phyloP scores from a whole-genome alignment of 2,329 filamentous ascomycete genomes.

The Coniochaeta hoffmannii region DNA sequence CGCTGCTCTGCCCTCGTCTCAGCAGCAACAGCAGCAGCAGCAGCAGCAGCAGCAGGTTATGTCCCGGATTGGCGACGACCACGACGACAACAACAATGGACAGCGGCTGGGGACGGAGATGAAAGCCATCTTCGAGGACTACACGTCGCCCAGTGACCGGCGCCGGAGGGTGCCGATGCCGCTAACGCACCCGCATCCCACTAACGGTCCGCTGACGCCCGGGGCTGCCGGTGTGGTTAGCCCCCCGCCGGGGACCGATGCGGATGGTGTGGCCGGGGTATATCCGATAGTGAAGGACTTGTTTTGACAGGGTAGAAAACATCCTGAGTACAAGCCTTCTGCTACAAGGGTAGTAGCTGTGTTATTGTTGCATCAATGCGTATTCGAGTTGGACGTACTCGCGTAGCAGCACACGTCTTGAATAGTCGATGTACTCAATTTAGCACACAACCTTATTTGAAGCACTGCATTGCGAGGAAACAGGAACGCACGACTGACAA shows the following conservation, averaged over 20 bases:
- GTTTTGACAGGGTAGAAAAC: neutral
- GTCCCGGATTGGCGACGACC: neutral
- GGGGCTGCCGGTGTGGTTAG: neutral
- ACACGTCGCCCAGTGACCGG: conserved; percentile 10
- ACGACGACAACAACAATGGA: conserved; percentile 32
- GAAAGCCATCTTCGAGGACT: conserved; percentile 38
- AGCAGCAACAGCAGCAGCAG: conserved; percentile 13
- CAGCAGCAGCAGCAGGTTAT: conserved; percentile 1
- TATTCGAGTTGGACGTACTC: too few species aligned
- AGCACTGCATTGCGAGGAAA: too few species aligned
- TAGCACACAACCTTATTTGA: too few species aligned
- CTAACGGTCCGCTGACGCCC: neutral
- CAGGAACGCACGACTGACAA: too few species aligned
- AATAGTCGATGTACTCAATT: too few species aligned
- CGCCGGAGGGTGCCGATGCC: neutral
- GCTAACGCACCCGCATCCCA: neutral
- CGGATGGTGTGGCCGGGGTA: neutral
- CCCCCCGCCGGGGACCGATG: neutral
- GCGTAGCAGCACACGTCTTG: too few species aligned
- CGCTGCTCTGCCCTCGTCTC: conserved; percentile 17
- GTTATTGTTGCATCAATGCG: too few species aligned
- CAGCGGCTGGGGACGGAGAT: conserved; percentile 45
- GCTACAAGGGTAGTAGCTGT: too few species aligned
- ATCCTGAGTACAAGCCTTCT: too few species aligned
- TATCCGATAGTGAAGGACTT: neutral